Evolutionary conservation across 192 early-diverging fungal genomes (phyloP), one percentile per base, ranked within the genome.

Genomic region (Backusella morwellensis): DNA sequence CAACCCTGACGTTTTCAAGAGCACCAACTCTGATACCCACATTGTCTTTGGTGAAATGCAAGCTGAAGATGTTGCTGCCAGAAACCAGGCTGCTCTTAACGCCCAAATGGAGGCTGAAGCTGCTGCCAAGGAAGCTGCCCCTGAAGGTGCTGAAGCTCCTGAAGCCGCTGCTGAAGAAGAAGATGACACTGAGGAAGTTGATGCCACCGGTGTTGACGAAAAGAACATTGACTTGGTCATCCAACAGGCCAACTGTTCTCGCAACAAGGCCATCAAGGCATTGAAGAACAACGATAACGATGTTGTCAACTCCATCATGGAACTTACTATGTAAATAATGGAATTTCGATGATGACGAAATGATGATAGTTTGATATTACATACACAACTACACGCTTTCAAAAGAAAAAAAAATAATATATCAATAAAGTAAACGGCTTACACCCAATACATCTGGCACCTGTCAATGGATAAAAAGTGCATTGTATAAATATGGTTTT

Each of bases 281-380:
- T 89, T 99, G 79, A 95, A 93, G 87, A 87, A 87, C 74, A 91
- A 93, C 88, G 80, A 89, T 80, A 94, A 90, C 86, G 96, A 99
- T 83, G 93, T 98, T 75, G 93, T 99, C 80, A 97, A 97, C 83
- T 95, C 98, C 75, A 97, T 98, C 88, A 98, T 98, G 97, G 95
- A 70, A 41, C 38, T 70, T 21, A 40, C 68, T 38, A 70, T 70
- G 68, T 41, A 70, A 21, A 70, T 21, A 36, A 17, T 1, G 26
- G 29, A 26, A 32, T 32, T 32, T 32, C 32, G 32, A 34, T 68
- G 8, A 29, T 26, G 3, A 29, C n/a, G 26, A 63, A 12, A 63
- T 29, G 9, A 14, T 12, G 56, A 63, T 29, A 12, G 26, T 12
- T 63, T 14, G 56, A 14, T 32, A 59, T 59, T 59, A 59, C 54